A percentile compares a stretch with the other conserved stretches of the same genome.
Conservation (phyloP, 2,329 filamentous ascomycete species). For the Immersiporthe knoxdaviesiana region DNA sequence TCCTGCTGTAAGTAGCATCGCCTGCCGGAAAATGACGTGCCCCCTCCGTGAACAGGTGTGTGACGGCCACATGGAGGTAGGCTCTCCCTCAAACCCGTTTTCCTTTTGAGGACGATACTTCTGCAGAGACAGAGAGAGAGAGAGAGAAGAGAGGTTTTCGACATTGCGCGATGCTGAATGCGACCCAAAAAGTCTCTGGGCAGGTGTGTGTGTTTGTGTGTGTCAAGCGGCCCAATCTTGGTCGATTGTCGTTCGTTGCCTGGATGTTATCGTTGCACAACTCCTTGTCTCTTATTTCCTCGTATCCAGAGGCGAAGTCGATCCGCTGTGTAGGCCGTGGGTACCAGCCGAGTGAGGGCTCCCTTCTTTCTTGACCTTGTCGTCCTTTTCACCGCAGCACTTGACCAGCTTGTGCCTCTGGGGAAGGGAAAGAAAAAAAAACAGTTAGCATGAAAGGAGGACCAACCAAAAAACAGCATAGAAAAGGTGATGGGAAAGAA, state of each 20-base stretch:
- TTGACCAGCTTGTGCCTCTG: conserved; percentile 68
- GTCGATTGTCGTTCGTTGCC: too few species aligned
- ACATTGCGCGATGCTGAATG: too few species aligned
- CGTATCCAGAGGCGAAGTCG: conserved; percentile 29
- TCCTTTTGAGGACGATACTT: neutral
- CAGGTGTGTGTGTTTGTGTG: too few species aligned
- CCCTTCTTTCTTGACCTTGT: conserved; percentile 30
- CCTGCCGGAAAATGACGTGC: neutral
- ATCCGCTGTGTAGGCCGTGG: conserved; percentile 29
- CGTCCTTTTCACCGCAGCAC: conserved; percentile 56
- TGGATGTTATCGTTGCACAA: neutral
- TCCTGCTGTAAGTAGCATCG: neutral
- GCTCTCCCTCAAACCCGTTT: too few species aligned
- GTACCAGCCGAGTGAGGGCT: conserved; percentile 25
- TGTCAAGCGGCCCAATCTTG: neutral
- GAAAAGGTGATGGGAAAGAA: neutral
- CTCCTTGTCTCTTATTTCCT: conserved; percentile 20
- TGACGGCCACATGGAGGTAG: too few species aligned
- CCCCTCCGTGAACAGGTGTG: too few species aligned
- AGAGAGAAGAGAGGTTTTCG: too few species aligned
- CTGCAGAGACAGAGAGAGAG: neutral
- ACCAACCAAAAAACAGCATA: neutral
- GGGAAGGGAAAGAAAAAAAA: conserved; percentile 11
- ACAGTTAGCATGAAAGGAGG: conserved; percentile 30
- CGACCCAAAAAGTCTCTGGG: too few species aligned